phyloP scores from a whole-genome alignment of 2,329 filamentous ascomycete species.

The Diaporthe citri region DNA sequence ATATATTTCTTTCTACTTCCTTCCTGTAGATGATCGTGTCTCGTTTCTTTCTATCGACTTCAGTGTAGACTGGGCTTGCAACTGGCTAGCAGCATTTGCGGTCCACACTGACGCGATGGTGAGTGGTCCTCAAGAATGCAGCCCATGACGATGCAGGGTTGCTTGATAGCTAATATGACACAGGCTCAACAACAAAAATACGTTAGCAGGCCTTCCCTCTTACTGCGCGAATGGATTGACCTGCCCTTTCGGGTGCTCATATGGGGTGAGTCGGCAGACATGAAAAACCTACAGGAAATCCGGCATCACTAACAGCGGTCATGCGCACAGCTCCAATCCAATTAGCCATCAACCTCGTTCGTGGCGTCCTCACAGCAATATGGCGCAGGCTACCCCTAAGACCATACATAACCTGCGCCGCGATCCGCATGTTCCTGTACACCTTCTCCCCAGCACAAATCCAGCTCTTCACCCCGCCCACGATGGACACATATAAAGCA shows the following conservation, averaged over 20 bases:
- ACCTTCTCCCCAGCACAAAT: conserved; percentile 34
- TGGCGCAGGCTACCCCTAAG: conserved; percentile 15
- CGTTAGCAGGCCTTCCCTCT: not conserved
- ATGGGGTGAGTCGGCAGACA: conserved; percentile 20
- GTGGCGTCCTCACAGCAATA: conserved; percentile 14
- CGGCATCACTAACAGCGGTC: not conserved
- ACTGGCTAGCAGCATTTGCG: no score
- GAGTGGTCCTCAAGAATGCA: not conserved
- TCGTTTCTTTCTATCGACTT: not conserved
- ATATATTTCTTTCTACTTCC: not conserved
- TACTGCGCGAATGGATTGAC: conserved; percentile 1
- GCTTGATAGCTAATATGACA: not conserved
- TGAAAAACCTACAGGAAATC: not conserved
- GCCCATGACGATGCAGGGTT: no score
- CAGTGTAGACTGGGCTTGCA: not conserved
- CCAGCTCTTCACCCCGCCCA: conserved; percentile 29
- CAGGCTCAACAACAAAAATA: conserved; percentile 3
- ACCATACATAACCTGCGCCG: conserved; percentile 21
- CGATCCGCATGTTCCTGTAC: conserved; percentile 35
- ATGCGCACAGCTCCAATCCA: conserved; percentile 6
- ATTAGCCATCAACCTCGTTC: not conserved
- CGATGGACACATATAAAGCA: conserved; percentile 19
- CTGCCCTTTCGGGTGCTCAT: conserved; percentile 19
- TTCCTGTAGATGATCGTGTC: not conserved
- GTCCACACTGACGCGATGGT: not conserved